Evolutionary conservation across 2,329 filamentous ascomycete genomes (phyloP).

Genomic region (Phaeosphaeriaceae sp.): DNA sequence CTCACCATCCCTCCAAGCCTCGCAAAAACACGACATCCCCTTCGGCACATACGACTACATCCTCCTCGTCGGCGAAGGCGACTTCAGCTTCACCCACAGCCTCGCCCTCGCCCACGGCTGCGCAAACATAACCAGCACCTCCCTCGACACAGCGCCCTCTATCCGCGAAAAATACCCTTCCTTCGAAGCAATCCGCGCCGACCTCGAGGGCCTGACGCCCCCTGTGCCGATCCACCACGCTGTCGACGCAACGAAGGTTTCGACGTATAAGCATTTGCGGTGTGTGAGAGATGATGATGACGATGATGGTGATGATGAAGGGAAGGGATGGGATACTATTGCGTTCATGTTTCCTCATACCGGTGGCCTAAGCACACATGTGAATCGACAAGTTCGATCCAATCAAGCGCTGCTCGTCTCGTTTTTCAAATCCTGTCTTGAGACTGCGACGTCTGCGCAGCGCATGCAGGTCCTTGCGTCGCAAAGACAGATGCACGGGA

Average conservation of each 20-base stretch:
- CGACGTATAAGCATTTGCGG: conserved; percentile 35
- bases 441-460: conserved; percentile 18
- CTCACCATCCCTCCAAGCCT: conserved; percentile 25
- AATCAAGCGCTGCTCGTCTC: conserved; percentile 60
- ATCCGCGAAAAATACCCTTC: conserved; percentile 58
- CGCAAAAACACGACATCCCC: conserved; percentile 64
- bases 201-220: conserved; percentile 35
- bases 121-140: conserved; percentile 71
- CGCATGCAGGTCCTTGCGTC: conserved; percentile 19
- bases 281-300: conserved; percentile 24
- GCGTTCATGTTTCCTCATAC: conserved; percentile 98
- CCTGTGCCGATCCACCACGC: conserved; percentile 55
- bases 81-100: conserved; percentile 77
- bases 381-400: conserved; percentile 90
- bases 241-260: conserved; percentile 69
- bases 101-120: conserved; percentile 71
- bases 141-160: conserved; percentile 65
- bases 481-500: conserved; percentile 9
- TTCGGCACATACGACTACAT: conserved; percentile 72
- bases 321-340: conserved; percentile 79
- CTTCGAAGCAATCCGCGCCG: conserved; percentile 52
- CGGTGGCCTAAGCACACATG: conserved; percentile 87
- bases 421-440: conserved; percentile 41
- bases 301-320: conserved; percentile 30
- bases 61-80: conserved; percentile 78